These are phyloP conservation scores for Corymbia maculata DNA, from an alignment of 345 rosid genomes.

Conservation along the genomic window DNA sequence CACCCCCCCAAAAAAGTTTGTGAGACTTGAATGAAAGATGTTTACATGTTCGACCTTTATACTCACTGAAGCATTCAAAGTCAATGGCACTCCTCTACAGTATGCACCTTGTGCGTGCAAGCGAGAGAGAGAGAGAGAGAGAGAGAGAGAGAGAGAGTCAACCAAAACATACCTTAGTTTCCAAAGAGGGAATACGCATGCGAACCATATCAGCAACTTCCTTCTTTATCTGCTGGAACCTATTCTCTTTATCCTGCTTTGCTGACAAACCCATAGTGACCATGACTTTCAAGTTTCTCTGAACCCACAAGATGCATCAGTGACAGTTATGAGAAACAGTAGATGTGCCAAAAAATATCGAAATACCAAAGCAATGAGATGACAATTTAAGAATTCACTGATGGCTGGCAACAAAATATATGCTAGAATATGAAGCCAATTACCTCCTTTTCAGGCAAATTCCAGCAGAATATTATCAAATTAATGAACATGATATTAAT, in stretches of 20 bases:
- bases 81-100: neutral
- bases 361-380: neutral
- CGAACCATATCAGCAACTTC: slow-evolving; percentile 79
- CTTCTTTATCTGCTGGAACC: slow-evolving; percentile 68
- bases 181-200: slow-evolving; percentile 35
- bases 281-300: slow-evolving; percentile 90
- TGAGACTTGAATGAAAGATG: neutral
- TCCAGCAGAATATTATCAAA: neutral
- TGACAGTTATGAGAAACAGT: neutral
- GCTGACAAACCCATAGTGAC: slow-evolving; percentile 53
- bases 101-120: neutral
- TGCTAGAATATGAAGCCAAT: neutral
- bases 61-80: neutral
- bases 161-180: slow-evolving; percentile 43
- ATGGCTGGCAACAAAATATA: neutral
- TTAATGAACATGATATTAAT: neutral
- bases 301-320: slow-evolving; percentile 11
- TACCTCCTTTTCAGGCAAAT: neutral
- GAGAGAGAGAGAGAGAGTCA: slow-evolving; percentile 1
- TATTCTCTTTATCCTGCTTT: slow-evolving; percentile 75
- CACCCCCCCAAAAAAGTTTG: neutral
- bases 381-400: neutral
- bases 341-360: neutral
- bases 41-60: neutral
- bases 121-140: too few relatives aligned